phyloP scores from a whole-genome alignment of 169 alveolate species.

The Plasmodium chabaudi region DNA sequence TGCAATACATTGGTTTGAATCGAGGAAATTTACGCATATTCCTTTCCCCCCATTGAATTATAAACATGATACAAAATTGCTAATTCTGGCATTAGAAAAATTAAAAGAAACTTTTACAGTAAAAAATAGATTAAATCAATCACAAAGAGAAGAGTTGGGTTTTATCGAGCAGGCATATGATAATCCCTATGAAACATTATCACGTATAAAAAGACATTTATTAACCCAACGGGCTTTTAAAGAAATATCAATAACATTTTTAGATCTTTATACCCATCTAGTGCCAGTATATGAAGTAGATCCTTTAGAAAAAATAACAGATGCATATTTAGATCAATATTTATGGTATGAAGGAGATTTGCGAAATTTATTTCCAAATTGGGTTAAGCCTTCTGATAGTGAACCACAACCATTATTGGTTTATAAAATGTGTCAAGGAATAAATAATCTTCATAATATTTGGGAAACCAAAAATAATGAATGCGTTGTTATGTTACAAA shows the following conservation, averaged over 20 bases:
- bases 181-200: conserved; percentile 99
- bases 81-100: conserved; percentile 98
- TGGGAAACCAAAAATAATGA: conserved; percentile 97
- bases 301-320: conserved; percentile 99
- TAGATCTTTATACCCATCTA: conserved; percentile 98
- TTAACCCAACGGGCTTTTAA: conserved; percentile 99
- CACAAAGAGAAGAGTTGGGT: conserved; percentile 99
- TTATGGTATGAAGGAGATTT: conserved; percentile 99
- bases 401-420: conserved; percentile 99
- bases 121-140: conserved; percentile 97
- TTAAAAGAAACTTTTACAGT: conserved; percentile 98
- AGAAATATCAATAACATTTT: conserved; percentile 98
- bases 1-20: conserved; percentile 99
- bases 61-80: conserved; percentile 99
- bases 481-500: conserved; percentile 95
- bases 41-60: conserved; percentile 99
- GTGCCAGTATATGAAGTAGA: conserved; percentile 99
- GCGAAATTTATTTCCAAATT: conserved; percentile 98
- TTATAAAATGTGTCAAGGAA: conserved; percentile 99
- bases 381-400: conserved; percentile 99
- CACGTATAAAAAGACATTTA: conserved; percentile 99
- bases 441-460: conserved; percentile 97
- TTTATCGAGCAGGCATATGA: conserved; percentile 99
- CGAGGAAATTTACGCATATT: conserved; percentile 97
- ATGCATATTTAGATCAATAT: conserved; percentile 99